Base-by-base conservation (phyloP, 106 monocot species). In the Chionographis japonica region DNA sequence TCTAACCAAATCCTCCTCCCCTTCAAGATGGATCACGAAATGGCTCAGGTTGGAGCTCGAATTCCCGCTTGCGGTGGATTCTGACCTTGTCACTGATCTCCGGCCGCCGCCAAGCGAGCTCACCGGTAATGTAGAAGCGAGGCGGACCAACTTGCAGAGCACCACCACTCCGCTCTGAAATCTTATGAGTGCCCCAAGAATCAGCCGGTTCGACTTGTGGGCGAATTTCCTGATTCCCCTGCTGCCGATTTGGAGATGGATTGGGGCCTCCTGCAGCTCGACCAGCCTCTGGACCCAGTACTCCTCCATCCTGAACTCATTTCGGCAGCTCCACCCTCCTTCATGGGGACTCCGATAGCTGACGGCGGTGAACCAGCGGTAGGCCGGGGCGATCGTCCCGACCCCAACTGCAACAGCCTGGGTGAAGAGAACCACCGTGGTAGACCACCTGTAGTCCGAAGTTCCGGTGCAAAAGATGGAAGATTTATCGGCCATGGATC, bases 301-400 rank as follows among this genome's bases (percentile, higher is more conserved):
- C 4, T 56, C 55, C 41, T 73, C 73, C 52, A 73, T 54, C 8
- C 6, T 64, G 40, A 73, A 18, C 40, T 54, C 60, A 10, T 63
- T 41, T 43, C 39, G 10, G 49, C 41, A 59, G n/a, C 54, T 63
- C 72, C 54, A 19, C 7, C 42, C 7, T 12, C 15, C 40, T 11
- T 38, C 27, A 14, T 5, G 27, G 37, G 40, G 16, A 6, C 6
- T 7, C 19, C 54, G 46, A 10, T 6, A 46, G 46, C 46, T 46
- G 46, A 46, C 46, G 46, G 46, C 46, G 46, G 8, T 46, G 46
- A 46, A 46, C 46, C 46, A 46, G 0, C 46, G 5, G 9, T 46
- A 46, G 2, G 46, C 46, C 8, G 46, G 46, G 46, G 46, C 46
- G 46, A 46, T 46, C 46, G 46, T 46, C 46, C 46, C 46, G 46